Percentiles rank a stretch among this genome's conserved stretches.
phyloP scores from a whole-genome alignment of 805 yeast genomes.

The Ogataea henricii region DNA sequence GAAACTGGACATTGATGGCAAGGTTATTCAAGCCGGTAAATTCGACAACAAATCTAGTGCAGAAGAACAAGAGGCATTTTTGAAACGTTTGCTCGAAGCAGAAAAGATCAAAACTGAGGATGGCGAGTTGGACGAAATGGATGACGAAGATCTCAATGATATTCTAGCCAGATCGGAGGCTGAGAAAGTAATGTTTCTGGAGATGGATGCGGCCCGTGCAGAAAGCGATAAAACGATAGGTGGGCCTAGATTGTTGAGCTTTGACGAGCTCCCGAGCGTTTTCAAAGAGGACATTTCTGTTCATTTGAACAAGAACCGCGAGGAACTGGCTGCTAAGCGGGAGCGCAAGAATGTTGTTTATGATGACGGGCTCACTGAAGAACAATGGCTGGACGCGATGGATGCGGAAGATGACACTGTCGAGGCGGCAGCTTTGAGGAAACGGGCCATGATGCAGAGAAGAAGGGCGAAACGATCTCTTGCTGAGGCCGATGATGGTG shows the following conservation, averaged over 20 bases:
- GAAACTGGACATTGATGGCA: constrained; percentile 83
- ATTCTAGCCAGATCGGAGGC: constrained; percentile 68
- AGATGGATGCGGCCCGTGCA: constrained; percentile 61
- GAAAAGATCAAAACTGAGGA: constrained; percentile 52
- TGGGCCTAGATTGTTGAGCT: constrained; percentile 57
- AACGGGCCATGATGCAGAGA: constrained; percentile 45
- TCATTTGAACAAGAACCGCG: constrained; percentile 43
- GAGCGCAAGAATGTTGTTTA: constrained; percentile 63
- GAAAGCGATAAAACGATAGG: constrained; percentile 36
- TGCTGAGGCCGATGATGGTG: constrained; percentile 23
- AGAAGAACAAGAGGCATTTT: constrained; percentile 81
- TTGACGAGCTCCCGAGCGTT: constrained; percentile 76
- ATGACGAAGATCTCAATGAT: constrained; percentile 69
- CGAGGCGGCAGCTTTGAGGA: constrained; percentile 58
- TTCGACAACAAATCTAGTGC: constrained; percentile 84
- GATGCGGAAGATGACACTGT: constrained; percentile 69
- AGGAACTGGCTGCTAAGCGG: constrained; percentile 56
- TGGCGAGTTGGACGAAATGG: constrained; percentile 53
- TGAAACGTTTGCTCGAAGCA: constrained; percentile 70
- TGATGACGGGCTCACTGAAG: constrained; percentile 72
- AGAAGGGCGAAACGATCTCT: constrained; percentile 37
- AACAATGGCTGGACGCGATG: constrained; percentile 77
- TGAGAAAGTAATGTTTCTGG: constrained; percentile 55
- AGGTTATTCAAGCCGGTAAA: constrained; percentile 90
- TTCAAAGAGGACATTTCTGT: constrained; percentile 63